phyloP scores from a whole-genome alignment of 2,329 filamentous ascomycete species.

The Diaporthe sp. region DNA sequence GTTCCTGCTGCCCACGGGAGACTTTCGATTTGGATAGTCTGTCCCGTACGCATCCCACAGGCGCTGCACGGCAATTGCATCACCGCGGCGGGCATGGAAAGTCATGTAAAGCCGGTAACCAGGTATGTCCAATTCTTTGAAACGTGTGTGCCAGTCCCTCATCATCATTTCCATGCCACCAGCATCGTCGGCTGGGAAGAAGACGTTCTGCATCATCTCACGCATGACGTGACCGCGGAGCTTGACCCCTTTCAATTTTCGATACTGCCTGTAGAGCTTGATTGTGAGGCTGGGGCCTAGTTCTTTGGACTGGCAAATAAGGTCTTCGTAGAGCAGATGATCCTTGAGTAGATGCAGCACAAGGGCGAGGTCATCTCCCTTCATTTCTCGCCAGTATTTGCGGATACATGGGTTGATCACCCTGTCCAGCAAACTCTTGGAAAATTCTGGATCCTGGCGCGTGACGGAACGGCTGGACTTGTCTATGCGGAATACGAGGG shows the following conservation, averaged over 20 bases:
- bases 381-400: slow-evolving; percentile 36
- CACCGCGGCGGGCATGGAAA: slow-evolving; percentile 63
- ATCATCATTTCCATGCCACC: slow-evolving; percentile 61
- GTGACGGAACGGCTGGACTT: not conserved
- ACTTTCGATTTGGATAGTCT: slow-evolving; percentile 46
- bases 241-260: slow-evolving; percentile 55
- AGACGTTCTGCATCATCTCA: slow-evolving; percentile 59
- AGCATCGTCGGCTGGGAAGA: slow-evolving; percentile 53
- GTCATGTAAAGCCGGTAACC: slow-evolving; percentile 64
- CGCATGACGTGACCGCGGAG: slow-evolving; percentile 58
- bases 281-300: slow-evolving; percentile 51
- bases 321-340: slow-evolving; percentile 58
- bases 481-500: slow-evolving; percentile 28
- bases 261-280: slow-evolving; percentile 62
- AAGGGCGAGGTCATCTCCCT: slow-evolving; percentile 47
- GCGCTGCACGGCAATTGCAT: slow-evolving; percentile 59
- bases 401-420: slow-evolving; percentile 35
- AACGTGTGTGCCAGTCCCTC: slow-evolving; percentile 62
- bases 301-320: slow-evolving; percentile 48
- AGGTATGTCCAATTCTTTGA: slow-evolving; percentile 57
- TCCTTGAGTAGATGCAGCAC: slow-evolving; percentile 60
- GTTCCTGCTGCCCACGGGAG: not conserved
- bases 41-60: slow-evolving; percentile 61
- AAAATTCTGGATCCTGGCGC: slow-evolving; percentile 18
- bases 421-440: slow-evolving; percentile 32